phyloP scores from a whole-genome alignment of 495 filamentous ascomycete genomes.

The Lindgomyces ingoldianus region DNA sequence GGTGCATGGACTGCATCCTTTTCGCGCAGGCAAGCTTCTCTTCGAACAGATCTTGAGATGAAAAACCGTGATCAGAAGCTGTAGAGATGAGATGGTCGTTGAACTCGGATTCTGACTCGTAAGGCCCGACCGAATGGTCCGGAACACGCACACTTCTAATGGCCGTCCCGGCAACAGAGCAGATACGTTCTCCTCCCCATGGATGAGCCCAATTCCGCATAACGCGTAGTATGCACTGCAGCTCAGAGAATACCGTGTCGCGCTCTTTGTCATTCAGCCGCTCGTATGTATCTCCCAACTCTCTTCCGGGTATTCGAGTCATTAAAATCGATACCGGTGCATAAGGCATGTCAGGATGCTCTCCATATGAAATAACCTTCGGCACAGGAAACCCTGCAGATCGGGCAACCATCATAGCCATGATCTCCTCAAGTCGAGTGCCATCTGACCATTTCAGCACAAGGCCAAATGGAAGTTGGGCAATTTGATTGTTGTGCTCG shows the following conservation, averaged over 20 bases:
- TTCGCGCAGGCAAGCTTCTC: constrained; percentile 11
- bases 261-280: constrained; percentile 33
- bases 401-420: constrained; percentile 46
- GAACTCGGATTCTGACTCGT: constrained; percentile 19
- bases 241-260: constrained; percentile 5
- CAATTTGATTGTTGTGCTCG: constrained; percentile 41
- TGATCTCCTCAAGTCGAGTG: constrained; percentile 47
- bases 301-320: constrained; percentile 43
- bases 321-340: constrained; percentile 46
- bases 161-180: constrained; percentile 15
- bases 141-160: constrained; percentile 25
- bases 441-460: constrained; percentile 49
- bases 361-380: constrained; percentile 47
- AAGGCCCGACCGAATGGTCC: constrained; percentile 14
- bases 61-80: constrained; percentile 9
- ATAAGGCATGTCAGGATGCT: constrained; percentile 45
- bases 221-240: constrained; percentile 16
- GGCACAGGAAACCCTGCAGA: constrained; percentile 48
- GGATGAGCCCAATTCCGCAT: constrained; percentile 25
- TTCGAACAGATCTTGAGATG: constrained; percentile 14
- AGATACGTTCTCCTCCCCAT: constrained; percentile 13
- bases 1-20: constrained; percentile 12
- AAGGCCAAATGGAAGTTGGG: constrained; percentile 42
- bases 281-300: constrained; percentile 40
- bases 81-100: constrained; percentile 18